These are phyloP conservation scores for Pseudonitzschia delicatissima DNA, from an alignment of 108 stramenopile genomes.

Conservation along the genomic window DNA sequence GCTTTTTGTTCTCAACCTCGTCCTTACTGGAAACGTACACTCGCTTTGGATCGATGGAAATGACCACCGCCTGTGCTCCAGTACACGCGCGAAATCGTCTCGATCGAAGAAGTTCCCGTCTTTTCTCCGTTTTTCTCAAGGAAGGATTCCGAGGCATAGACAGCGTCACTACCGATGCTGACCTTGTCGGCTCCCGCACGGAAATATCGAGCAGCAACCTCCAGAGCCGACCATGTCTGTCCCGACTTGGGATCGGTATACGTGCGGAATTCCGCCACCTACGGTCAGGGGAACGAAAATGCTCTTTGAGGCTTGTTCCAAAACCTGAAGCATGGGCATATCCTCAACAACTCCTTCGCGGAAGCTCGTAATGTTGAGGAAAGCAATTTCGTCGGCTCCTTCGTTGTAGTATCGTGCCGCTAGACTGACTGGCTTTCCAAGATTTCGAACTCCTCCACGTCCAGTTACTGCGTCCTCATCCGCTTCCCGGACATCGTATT, in stretches of 20 bases:
- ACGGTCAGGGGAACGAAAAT: conserved; percentile 98
- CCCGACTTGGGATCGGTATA: conserved; percentile 86
- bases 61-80: conserved; percentile 97
- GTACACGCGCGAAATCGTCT: conserved; percentile 89
- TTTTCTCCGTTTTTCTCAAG: conserved; percentile 50
- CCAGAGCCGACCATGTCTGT: conserved; percentile 80
- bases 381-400: conserved; percentile 96
- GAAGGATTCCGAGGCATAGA: conserved; percentile 85
- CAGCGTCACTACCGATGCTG: conserved; percentile 95
- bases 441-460: conserved; percentile 93
- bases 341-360: conserved; percentile 94
- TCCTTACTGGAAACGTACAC: conserved; percentile 78
- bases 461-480: conserved; percentile 55
- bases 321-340: conserved; percentile 95
- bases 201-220: conserved; percentile 97
- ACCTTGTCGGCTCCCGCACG: conserved; percentile 99
- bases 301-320: conserved; percentile 88
- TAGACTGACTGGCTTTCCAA: conserved; percentile 95
- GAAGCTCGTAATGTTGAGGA: conserved; percentile 97
- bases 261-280: conserved; percentile 96
- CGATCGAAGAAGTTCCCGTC: conserved; percentile 85
- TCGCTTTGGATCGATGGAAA: conserved; percentile 96
- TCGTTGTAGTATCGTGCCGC: conserved; percentile 93
- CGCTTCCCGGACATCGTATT: conserved; percentile 97
- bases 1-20: conserved; percentile 41